Base-by-base conservation (phyloP, 768 basidiomycete genomes). In the Chalciporus pseudorubinellus region DNA sequence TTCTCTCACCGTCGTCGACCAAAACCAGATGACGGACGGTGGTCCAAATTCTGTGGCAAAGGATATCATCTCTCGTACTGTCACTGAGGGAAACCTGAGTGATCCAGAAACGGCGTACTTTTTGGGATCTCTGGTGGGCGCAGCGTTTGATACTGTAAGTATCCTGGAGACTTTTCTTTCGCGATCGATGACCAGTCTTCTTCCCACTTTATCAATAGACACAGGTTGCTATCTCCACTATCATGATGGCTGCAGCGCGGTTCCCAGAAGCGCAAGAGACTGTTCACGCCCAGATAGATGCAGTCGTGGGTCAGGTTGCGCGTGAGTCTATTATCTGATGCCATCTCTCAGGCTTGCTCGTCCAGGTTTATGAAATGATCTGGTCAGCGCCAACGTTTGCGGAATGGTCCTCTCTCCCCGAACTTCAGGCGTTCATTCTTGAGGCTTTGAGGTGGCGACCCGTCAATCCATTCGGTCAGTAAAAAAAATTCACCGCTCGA, bases 81-180 rank as follows among this genome's bases (percentile, higher is more conserved):
- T 81, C 48, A 58, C 60, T 0, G 77, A 80, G 36, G 74, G 79
- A 13, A 74, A 74, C 12, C 66, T 84, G 3, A 73, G 75, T 6
- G 75, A 79, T 48, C 65, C 74, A 14, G 82, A 85, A 54, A 74
- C 73, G 0, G 77, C 82, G 0, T 85, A 80, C 62, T 74, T 85
- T 20, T 77, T 78, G 2, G 83, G 83, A 1, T 77, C 77, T 9
- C 78, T 85, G 67, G 81, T 83, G 39, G 83, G 82, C 19, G 83
- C 84, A 18, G 82, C 83, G 0, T 77, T 79, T 1, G 83, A 84
- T 51, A 83, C 83, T 4, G 72, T 70, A 40, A 34, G 65, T 52
- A 21, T 21, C 20, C 14, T 29, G 43, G 12, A 41, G 6, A 6
- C 16, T 3, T 10, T 13, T 6, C 5, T n/a, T n/a, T 10, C 0